Base-by-base conservation (phyloP, 2,329 filamentous ascomycete species). In the Tolypocladium tundrense region DNA sequence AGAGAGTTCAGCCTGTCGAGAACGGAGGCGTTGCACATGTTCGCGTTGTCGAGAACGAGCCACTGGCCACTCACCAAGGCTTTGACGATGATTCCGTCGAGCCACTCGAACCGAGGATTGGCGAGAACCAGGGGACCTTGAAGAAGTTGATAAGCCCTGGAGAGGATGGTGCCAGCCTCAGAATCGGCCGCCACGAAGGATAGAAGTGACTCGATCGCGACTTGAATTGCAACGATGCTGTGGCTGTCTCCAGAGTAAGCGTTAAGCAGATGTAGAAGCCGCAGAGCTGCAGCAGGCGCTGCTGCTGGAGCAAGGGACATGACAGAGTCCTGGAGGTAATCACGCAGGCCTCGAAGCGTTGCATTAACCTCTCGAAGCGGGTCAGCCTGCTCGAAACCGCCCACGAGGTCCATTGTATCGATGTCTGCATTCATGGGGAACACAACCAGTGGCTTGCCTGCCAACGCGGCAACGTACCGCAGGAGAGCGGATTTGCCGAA, bases 1-100 rank as follows among this genome's bases (percentile, higher is more conserved):
- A 99, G 77, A 0, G 94, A 97, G 70, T 99, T 99, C 55, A 99
- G 77, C 61, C 95, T 84, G 72, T 99, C 94, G 11, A 99, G 81
- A 1, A 99, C 94, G 8, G 93, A 96, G 31, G 93, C 88, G 67
- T 88, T 97, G 75, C 95, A 99, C 58, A 99, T 81, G 67, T 99
- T 99, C 60, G 95, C 94, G 72, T 99, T 97, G 72, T 99, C 94
- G 27, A 99, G 84, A 13, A 99, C 87, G 21, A 99, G 79, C 94
- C 94, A 99, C 60, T 91, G 83, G 16, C 94, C 94, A 64, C 87
- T 79, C 67, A 95, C 82, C 13, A 97, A 78, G 48, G 94, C 93
- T 65, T 91, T 88, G 53, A 97, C 88, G 50, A 99, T 86, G 53
- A 95, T 84, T 58, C 95, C 94, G 69, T 99, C 93, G 2, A 96